phyloP scores from a whole-genome alignment of 2,329 filamentous ascomycete species.

The Pseudomassariella vexata region DNA sequence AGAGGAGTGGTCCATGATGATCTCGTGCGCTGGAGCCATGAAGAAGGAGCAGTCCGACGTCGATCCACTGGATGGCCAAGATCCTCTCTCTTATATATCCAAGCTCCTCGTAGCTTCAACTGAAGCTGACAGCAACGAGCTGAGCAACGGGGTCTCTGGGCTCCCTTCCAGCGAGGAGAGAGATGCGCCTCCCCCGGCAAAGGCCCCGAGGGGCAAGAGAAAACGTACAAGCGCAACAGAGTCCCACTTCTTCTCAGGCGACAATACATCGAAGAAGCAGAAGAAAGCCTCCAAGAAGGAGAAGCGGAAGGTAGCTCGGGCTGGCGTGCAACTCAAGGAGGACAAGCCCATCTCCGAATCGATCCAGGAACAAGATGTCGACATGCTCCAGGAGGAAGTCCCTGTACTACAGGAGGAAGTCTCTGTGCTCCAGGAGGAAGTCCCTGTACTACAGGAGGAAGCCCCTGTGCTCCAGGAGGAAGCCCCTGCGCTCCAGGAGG shows the following conservation, averaged over 20 bases:
- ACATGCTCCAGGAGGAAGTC: too few relatives aligned
- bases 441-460: too few relatives aligned
- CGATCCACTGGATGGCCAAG: conserved; percentile 18
- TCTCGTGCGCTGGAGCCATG: conserved; percentile 24
- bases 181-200: not conserved
- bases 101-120: conserved; percentile 9
- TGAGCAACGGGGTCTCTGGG: too few relatives aligned
- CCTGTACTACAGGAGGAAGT: too few relatives aligned
- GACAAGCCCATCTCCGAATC: not conserved
- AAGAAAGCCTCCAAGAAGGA: conserved; percentile 1
- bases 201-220: not conserved
- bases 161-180: not conserved
- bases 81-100: conserved; percentile 17
- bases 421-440: too few relatives aligned
- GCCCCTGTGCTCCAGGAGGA: too few relatives aligned
- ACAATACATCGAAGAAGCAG: conserved; percentile 5
- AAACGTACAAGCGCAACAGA: conserved; percentile 1
- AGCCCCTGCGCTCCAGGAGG: too few relatives aligned
- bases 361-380: too few relatives aligned
- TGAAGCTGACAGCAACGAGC: too few relatives aligned
- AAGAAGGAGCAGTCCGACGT: conserved; percentile 12
- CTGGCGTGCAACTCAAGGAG: not conserved
- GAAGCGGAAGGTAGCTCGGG: too few relatives aligned
- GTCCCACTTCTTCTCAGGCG: conserved; percentile 5
- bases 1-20: conserved; percentile 27